Evolutionary conservation across 2,329 filamentous ascomycete species (phyloP).

Genomic region (Beauveria sp.): DNA sequence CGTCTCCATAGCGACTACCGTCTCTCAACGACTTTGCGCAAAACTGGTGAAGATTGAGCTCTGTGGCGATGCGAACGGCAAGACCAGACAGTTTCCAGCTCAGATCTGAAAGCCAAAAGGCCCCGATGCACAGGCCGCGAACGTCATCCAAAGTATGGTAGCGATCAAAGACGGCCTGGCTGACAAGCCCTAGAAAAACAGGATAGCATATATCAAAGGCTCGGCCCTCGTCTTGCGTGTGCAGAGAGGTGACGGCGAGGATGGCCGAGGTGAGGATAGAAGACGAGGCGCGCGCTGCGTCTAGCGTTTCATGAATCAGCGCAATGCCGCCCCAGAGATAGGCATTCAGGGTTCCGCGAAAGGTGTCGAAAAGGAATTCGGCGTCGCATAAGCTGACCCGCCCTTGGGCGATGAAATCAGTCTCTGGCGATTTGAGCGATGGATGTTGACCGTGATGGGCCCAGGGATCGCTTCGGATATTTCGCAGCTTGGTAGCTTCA

Average conservation of each 20-base stretch:
- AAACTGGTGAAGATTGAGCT: slow-evolving; percentile 48
- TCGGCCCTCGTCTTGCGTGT: slow-evolving; percentile 28
- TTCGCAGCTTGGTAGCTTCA: slow-evolving; percentile 25
- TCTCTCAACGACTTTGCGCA: slow-evolving; percentile 39
- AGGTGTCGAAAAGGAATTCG: slow-evolving; percentile 21
- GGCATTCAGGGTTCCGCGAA: slow-evolving; percentile 23
- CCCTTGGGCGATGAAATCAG: slow-evolving; percentile 24
- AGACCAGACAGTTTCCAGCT: slow-evolving; percentile 51
- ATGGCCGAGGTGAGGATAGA: slow-evolving; percentile 24
- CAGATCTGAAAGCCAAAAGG: slow-evolving; percentile 55
- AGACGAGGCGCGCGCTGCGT: slow-evolving; percentile 22
- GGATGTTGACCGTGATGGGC: slow-evolving; percentile 10
- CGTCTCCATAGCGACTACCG: slow-evolving; percentile 41
- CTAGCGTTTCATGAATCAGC: slow-evolving; percentile 21
- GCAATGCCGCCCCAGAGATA: slow-evolving; percentile 27
- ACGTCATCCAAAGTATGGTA: slow-evolving; percentile 49
- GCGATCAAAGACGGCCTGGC: slow-evolving; percentile 48
- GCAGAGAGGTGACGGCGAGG: slow-evolving; percentile 25
- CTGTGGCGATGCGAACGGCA: slow-evolving; percentile 50
- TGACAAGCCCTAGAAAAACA: slow-evolving; percentile 50
- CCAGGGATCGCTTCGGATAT: slow-evolving; percentile 25
- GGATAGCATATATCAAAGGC: slow-evolving; percentile 49
- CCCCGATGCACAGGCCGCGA: slow-evolving; percentile 53
- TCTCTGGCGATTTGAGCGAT: slow-evolving; percentile 13
- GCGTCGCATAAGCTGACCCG: slow-evolving; percentile 21